Evolutionary conservation across 2,329 filamentous ascomycete genomes (phyloP), one percentile per base, ranked within the genome.

Genomic region (Arthrinium puccinioides): DNA sequence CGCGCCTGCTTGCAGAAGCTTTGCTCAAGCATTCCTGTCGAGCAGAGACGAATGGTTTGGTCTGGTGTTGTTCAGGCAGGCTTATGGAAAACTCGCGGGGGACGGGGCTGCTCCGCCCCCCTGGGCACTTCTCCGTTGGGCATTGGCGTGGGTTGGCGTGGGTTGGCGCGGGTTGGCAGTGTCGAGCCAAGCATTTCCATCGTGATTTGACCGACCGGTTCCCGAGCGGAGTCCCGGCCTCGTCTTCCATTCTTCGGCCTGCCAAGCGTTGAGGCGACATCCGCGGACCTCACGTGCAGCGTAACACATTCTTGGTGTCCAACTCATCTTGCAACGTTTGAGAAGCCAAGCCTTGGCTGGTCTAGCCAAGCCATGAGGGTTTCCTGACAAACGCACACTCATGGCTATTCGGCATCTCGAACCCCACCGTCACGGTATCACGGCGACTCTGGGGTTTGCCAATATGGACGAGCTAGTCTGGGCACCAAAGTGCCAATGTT

Each of bases 361-460:
- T 18, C 35, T 30, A 23, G 35, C 33, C 33, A 36, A 36, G 33
- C 11, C 33, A 32, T 42, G 27, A 38, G 32, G 26, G 18, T 16
- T 19, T 16, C 16, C 28, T 36, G 33, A 28, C 23, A 25, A 36
- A 21, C 20, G 10, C 14, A 18, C 21, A 27, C 23, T 23, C 33
- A 40, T 32, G 33, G 28, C 15, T 23, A 37, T 34, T 40, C 38
- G 34, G 34, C 33, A 37, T 23, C 33, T 35, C 26, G 27, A 21
- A 23, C 34, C 24, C 35, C 19, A 21, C 30, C 27, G 21, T 8
- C 28, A 11, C 11, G 21, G 14, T n/a, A 25, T 25, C 21, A 25
- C 20, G 19, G 14, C 14, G 29, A 20, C 30, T 19, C 21, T 8
- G n/a, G 30, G 39, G 30, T 31, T 23, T 27, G 23, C 26, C 21